Percentiles rank a stretch among this genome's conserved stretches.
Conservation (phyloP, 768 basidiomycete species). For the Lyophyllum decastes region DNA sequence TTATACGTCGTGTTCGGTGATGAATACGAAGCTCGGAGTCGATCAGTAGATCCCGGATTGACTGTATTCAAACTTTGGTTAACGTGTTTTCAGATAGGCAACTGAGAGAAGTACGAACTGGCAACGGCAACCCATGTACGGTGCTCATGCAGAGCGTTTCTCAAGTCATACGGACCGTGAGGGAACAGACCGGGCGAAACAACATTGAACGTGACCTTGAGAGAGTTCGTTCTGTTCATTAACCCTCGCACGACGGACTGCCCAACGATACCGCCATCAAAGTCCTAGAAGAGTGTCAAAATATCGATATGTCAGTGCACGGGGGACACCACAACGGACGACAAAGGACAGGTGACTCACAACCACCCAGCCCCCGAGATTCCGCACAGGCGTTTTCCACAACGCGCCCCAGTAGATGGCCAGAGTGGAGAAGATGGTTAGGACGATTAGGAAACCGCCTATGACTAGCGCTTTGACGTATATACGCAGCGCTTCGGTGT, state of each 20-base stretch:
- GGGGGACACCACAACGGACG: background rate
- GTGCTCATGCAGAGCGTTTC: constrained; percentile 45
- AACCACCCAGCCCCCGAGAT: constrained; percentile 22
- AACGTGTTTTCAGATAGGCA: background rate
- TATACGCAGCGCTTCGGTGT: constrained; percentile 9
- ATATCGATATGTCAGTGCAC: no score
- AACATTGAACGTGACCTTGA: constrained; percentile 42
- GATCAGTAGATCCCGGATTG: constrained; percentile 38
- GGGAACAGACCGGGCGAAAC: constrained; percentile 41
- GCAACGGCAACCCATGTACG: constrained; percentile 52
- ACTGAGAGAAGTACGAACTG: constrained; percentile 33
- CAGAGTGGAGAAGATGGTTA: constrained; percentile 20
- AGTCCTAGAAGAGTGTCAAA: constrained; percentile 41
- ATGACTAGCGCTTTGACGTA: constrained; percentile 16
- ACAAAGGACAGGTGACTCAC: background rate
- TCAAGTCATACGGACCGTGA: constrained; percentile 40
- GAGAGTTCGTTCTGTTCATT: constrained; percentile 23
- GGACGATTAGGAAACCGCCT: constrained; percentile 14
- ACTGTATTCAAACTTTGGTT: constrained; percentile 25
- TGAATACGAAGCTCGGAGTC: constrained; percentile 36
- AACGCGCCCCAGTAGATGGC: constrained; percentile 25
- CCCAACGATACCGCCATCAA: constrained; percentile 54
- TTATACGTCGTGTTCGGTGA: constrained; percentile 45
- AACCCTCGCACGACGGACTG: constrained; percentile 38
- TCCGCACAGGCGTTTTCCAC: constrained; percentile 21